Percentiles rank a stretch among this genome's conserved stretches.
These are phyloP conservation scores for Colletotrichum tropicale DNA, from an alignment of 2,329 filamentous ascomycete species.

Conservation along the genomic window DNA sequence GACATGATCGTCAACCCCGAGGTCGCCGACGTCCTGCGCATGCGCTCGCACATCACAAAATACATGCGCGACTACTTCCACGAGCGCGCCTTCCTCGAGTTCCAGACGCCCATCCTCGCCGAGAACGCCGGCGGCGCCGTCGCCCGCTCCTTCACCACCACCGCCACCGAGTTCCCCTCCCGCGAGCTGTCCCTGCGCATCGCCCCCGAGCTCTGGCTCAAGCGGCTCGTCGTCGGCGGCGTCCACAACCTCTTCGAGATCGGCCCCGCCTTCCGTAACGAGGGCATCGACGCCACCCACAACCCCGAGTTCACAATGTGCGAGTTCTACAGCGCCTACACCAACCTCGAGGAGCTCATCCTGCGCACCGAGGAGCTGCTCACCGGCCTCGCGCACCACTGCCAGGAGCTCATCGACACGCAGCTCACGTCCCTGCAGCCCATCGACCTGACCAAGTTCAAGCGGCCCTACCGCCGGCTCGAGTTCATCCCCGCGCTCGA, in stretches of 20 bases:
- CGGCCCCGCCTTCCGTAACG: slow-evolving; percentile 90
- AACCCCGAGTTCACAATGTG: slow-evolving; percentile 98
- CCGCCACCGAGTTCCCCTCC: slow-evolving; percentile 75
- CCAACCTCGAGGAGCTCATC: slow-evolving; percentile 77
- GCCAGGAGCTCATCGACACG: slow-evolving; percentile 47
- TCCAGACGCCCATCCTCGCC: slow-evolving; percentile 88
- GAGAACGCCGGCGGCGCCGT: slow-evolving; percentile 84
- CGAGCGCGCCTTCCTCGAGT: slow-evolving; percentile 77
- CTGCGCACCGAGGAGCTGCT: slow-evolving; percentile 76
- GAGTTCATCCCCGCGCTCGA: slow-evolving; percentile 87
- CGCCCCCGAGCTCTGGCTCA: slow-evolving; percentile 94
- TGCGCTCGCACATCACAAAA: slow-evolving; percentile 77
- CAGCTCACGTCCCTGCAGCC: slow-evolving; percentile 50
- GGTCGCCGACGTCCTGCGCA: slow-evolving; percentile 70
- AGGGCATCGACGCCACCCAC: slow-evolving; percentile 88
- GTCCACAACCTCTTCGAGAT: slow-evolving; percentile 93
- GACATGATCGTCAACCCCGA: slow-evolving; percentile 80
- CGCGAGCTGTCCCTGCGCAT: slow-evolving; percentile 80
- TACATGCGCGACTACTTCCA: slow-evolving; percentile 77
- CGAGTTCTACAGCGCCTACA: slow-evolving; percentile 93
- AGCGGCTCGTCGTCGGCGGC: slow-evolving; percentile 87
- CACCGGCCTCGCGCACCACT: slow-evolving; percentile 58
- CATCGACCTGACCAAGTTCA: slow-evolving; percentile 52
- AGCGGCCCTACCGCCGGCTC: slow-evolving; percentile 67
- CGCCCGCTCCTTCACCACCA: slow-evolving; percentile 84